Percentiles rank a stretch among this genome's conserved stretches.
phyloP scores from a whole-genome alignment of 2,329 filamentous ascomycete genomes.

The Fusarium compactum region DNA sequence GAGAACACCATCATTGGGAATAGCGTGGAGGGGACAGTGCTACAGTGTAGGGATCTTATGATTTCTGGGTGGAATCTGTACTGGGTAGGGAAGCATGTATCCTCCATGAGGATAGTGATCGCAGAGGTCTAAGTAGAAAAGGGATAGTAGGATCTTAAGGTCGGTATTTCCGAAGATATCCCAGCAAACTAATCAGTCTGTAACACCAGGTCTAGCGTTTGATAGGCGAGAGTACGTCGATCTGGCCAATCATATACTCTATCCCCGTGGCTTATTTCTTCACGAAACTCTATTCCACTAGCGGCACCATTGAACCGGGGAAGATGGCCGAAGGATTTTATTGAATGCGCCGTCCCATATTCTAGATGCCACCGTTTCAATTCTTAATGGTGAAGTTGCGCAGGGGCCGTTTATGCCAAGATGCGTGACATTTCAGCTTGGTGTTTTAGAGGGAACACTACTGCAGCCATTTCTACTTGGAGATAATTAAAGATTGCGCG shows the following conservation, averaged over 20 bases:
- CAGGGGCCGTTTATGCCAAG: conserved; percentile 2
- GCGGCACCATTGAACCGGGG: background rate
- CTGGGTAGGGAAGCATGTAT: background rate
- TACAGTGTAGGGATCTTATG: background rate
- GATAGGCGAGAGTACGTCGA: background rate
- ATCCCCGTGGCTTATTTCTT: background rate
- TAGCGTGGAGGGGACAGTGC: background rate
- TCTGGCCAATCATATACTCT: background rate
- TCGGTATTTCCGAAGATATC: background rate
- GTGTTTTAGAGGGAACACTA: background rate
- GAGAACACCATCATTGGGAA: background rate
- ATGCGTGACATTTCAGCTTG: background rate
- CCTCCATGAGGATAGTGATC: background rate
- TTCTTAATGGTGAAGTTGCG: background rate
- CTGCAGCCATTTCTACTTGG: background rate
- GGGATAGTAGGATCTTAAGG: background rate
- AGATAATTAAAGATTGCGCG: background rate
- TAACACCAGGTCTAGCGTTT: accelerated
- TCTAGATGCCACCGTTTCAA: background rate
- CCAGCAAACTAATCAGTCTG: background rate
- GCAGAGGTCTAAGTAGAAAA: background rate
- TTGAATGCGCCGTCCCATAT: background rate
- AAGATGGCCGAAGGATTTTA: background rate
- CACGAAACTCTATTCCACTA: background rate
- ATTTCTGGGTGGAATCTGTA: background rate